These are phyloP conservation scores for Baorangia bicolor DNA, from an alignment of 768 basidiomycete genomes.

Conservation along the genomic window DNA sequence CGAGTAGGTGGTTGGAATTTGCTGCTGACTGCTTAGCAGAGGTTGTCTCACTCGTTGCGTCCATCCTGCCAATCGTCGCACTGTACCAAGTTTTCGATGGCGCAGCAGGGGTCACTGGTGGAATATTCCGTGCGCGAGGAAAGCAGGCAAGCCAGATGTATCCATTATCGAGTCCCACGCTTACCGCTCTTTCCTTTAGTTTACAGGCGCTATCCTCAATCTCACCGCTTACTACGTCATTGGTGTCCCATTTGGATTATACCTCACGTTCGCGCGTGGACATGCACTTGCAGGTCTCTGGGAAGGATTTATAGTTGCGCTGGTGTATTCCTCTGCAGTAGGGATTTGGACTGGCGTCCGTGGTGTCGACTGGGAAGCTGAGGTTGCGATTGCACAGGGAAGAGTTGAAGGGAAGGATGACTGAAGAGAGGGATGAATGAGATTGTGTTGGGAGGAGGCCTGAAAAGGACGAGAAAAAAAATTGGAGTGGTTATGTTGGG, in stretches of 20 bases:
- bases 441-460: not conserved
- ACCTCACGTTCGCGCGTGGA: constrained; percentile 61
- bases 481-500: not conserved
- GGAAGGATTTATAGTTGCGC: constrained; percentile 73
- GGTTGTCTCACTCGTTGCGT: constrained; percentile 48
- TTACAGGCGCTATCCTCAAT: constrained; percentile 66
- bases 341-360: constrained; percentile 53
- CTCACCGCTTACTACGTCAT: constrained; percentile 74
- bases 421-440: constrained; percentile 13
- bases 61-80: constrained; percentile 72
- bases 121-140: constrained; percentile 81
- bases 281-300: constrained; percentile 75
- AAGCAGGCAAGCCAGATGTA: constrained; percentile 50
- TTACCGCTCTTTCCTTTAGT: constrained; percentile 33
- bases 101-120: constrained; percentile 60
- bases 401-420: constrained; percentile 42
- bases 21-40: constrained; percentile 32
- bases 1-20: not conserved
- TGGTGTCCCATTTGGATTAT: constrained; percentile 81
- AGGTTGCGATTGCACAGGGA: constrained; percentile 26
- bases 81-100: constrained; percentile 89
- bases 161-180: not conserved
- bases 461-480: not conserved
- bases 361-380: constrained; percentile 69
- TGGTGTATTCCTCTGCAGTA: constrained; percentile 58